Evolutionary conservation across 1,139 yeast genomes (phyloP), one percentile per base, ranked within the genome.

Genomic region (Suhomyces anneliseae): DNA sequence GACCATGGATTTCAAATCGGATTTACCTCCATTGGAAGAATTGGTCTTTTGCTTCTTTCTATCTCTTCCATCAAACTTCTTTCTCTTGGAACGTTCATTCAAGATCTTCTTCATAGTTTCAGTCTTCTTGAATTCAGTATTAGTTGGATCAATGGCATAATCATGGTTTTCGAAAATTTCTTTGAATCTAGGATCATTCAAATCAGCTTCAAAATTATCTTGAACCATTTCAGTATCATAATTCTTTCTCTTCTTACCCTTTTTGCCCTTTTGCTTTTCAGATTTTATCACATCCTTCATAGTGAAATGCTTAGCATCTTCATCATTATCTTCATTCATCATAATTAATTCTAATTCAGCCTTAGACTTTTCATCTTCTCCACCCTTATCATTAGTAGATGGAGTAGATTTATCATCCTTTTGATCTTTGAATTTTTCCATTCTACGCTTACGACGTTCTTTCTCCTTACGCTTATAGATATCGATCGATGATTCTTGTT

Each of bases 141-240:
- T 83, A 14, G 96, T 85, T 19, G 97, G 93, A 65, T 88, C 96
- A 59, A 93, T 90, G 8, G 97, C 97, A 68, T 83, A 95, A 49
- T 87, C 95, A 55, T 89, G 96, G 54, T 83, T 83, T 57, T 90
- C 95, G 61, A 88, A 92, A 54, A 93, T 78, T 58, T 90, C 97
- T 39, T 79, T 77, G 74, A 95, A 95, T 70, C 99, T 87, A 27
- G 87, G 85, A 74, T 95, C 99, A 45, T 74, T 71, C 63, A 85
- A 75, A 55, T 85, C 86, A 11, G 86, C 79, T 50, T 79, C 75
- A 60, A 90, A 85, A 51, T 84, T 82, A 55, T 88, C 89, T 51
- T 77, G 82, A n/a, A 66, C 62, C 59, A 66, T 61, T 40, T 68
- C 76, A 19, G 63, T 65, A 40, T 67, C 73, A 45, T 71, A 72